Evolutionary conservation across 2,329 filamentous ascomycete species (phyloP), one percentile per base, ranked within the genome.

Genomic region (Trichophyton verrucosum): DNA sequence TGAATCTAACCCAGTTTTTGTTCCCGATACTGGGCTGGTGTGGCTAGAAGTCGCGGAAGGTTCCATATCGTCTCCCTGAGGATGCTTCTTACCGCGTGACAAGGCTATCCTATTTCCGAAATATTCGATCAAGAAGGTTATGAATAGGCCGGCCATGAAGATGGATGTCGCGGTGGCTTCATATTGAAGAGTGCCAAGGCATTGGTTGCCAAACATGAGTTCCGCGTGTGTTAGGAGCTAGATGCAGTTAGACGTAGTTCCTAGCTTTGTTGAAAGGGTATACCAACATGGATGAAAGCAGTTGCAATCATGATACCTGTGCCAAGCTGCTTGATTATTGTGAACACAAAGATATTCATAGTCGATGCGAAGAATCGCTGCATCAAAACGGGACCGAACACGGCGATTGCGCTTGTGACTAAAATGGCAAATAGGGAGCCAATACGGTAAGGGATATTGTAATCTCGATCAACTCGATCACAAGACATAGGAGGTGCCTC

Each of bases 361-460:
- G 77, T 80, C 36, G 77, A 71, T 3, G 81, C 79, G 56, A 85
- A 79, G 60, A 85, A 78, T 11, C 78, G 80, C 2, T 80, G 77
- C 22, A 88, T 74, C 20, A 89, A 66, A 51, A 91, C 85, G 0
- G 88, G 88, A 0, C 76, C 75, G 68, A 86, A 88, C 15, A 88
- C 86, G 59, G 85, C 87, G 24, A 90, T 77, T 0, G 80, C 78
- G 66, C 86, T 88, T 1, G 87, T 88, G 0, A 77, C 80, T 1
- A 91, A 76, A 53, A 91, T 83, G 38, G 84, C 86, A 68, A 91
- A 91, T 20, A 91, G 73, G 0, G 89, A 80, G 1, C 87, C 88
- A 58, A 90, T 78, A 7, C 88, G 81, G 2, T 91, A 77, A 0
- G 78, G 78, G 20, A 89, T 77, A 66, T 91, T 82, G 74, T 90